phyloP scores from a whole-genome alignment of 352 stramenopile genomes.

The Stephanocyclus meneghinianus region DNA sequence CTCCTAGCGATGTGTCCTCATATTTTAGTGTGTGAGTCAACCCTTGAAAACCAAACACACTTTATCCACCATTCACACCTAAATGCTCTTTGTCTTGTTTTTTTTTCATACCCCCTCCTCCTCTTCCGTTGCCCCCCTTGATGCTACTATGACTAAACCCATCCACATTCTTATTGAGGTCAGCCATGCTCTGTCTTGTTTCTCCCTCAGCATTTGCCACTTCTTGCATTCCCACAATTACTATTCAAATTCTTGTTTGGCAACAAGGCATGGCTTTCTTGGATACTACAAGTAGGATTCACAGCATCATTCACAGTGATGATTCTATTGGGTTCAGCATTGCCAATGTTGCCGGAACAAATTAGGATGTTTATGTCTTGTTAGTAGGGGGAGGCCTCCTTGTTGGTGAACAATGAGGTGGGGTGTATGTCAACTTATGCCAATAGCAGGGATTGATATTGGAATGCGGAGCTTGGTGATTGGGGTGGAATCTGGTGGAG shows the following conservation, averaged over 20 bases:
- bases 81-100: background rate
- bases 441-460: too few species aligned
- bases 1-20: conserved; percentile 20
- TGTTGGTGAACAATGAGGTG: too few species aligned
- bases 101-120: conserved; percentile 1
- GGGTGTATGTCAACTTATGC: too few species aligned
- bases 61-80: conserved; percentile 17
- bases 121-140: background rate
- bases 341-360: conserved; percentile 54
- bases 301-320: too few species aligned
- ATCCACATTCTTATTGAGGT: background rate
- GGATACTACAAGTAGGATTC: too few species aligned
- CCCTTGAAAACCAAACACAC: conserved; percentile 18
- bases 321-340: conserved; percentile 57
- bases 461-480: too few species aligned
- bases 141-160: background rate
- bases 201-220: background rate
- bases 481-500: too few species aligned
- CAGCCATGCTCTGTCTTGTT: background rate
- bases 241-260: too few species aligned
- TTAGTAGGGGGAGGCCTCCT: background rate
- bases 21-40: conserved; percentile 1
- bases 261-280: too few species aligned
- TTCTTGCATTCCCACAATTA: too few species aligned
- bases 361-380: conserved; percentile 31